A percentile compares a stretch with the other conserved stretches of the same genome.
Evolutionary conservation across 2,329 filamentous ascomycete genomes (phyloP).

Genomic region (Cryoendolithus antarcticus): DNA sequence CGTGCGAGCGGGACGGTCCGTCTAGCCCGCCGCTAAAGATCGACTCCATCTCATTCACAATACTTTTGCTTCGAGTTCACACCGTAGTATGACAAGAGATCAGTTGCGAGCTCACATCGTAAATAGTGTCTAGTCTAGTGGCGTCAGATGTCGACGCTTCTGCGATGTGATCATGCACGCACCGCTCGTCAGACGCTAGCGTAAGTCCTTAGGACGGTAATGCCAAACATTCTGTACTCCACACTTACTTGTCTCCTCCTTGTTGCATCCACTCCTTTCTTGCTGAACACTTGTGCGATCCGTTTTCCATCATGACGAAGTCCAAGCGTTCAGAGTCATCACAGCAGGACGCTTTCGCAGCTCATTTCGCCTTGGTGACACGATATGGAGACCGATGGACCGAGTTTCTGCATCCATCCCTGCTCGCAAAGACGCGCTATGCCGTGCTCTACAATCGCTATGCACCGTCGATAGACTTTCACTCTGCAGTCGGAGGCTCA

Average conservation of each 20-base stretch:
- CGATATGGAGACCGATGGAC: slow-evolving; percentile 16
- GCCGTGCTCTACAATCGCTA: slow-evolving; percentile 19
- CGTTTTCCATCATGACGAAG: slow-evolving; percentile 12
- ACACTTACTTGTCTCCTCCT: too few relatives aligned
- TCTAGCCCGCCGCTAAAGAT: not conserved
- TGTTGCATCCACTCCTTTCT: too few relatives aligned
- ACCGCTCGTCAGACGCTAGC: too few relatives aligned
- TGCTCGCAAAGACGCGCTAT: slow-evolving; percentile 14
- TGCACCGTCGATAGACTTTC: slow-evolving; percentile 8
- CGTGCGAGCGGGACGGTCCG: not conserved
- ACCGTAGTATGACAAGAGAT: too few relatives aligned
- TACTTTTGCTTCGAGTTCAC: too few relatives aligned
- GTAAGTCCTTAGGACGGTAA: too few relatives aligned
- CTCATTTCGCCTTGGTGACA: slow-evolving; percentile 15
- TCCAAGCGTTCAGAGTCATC: slow-evolving; percentile 11
- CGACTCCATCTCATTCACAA: not conserved
- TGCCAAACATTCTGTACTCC: too few relatives aligned
- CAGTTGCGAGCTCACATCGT: too few relatives aligned
- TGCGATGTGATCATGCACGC: too few relatives aligned
- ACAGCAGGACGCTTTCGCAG: slow-evolving; percentile 16
- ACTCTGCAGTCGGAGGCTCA: slow-evolving; percentile 1
- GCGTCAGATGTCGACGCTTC: too few relatives aligned
- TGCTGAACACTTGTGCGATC: too few relatives aligned
- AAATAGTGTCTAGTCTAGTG: too few relatives aligned
- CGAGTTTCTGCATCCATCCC: slow-evolving; percentile 14